Base-by-base conservation (phyloP, 306 rosid species). In the Malus orientalis region DNA sequence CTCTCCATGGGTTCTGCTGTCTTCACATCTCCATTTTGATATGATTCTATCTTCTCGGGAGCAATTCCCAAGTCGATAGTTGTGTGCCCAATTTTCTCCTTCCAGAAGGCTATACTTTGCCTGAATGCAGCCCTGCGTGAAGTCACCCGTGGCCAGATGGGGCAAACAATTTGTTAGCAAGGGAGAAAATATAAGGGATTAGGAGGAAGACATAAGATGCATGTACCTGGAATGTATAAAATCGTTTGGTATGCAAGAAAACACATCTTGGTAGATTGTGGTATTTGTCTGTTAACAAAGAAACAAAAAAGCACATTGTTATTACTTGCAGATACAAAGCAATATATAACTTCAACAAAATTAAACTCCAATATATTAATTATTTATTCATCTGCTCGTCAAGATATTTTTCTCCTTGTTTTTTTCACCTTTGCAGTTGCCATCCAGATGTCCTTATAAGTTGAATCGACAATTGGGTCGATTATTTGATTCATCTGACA, bases 31-130 rank as follows among this genome's bases (percentile, higher is more conserved):
- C 97, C 97, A 62, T 89, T 74, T n/a, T 81, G 81, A 69, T 80
- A 87, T 3, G 90, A 83, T 75, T 92, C 93, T 19, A 89, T 79
- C 76, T 77, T 77, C 63, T 73, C 82, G 3, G 92, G 98, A 49
- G 98, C 96, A 36, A 95, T 90, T 82, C 99, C 99, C 80, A 95
- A 74, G 82, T 95, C 99, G 69, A 92, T 91, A 14, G 98, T 95
- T 1, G 96, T 89, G 84, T 92, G 93, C 23, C 91, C 97, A 25
- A 84, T 68, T 83, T 69, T 89, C 68, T 92, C 98, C 87, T 86
- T 92, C 96, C 93, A 91, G 47, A 75, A 79, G 57, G 84, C 75
- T 51, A 81, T 32, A 78, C 89, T 87, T 76, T 95, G 97, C 80
- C 99, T 89, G 69, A 95, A 79, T 81, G 93, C 98, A 67, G 80